Evolutionary conservation across 371 early-diverging fungal genomes (phyloP), one percentile per base, ranked within the genome.

Genomic region (Syncephalastrum racemosum): DNA sequence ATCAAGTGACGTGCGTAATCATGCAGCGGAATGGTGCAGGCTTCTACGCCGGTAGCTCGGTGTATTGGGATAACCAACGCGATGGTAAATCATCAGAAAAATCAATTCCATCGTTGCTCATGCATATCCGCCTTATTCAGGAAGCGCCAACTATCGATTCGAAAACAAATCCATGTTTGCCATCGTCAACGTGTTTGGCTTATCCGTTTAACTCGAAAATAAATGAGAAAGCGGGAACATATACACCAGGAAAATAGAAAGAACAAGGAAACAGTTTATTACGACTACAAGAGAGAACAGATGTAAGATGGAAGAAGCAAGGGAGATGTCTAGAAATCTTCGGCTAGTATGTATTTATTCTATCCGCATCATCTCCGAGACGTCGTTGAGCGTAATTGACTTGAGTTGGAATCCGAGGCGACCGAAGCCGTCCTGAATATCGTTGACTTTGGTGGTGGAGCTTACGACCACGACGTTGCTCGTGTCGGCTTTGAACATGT

Each of bases 1-100:
- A 18, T 46, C 16, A 25, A 84, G 87, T 85, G 23, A 88, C 85
- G 12, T 88, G 87, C 63, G 81, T 85, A 7, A 85, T 90, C 42
- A 81, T 90, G 84, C 89, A 90, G 71, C 84, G 83, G 60, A 89
- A 80, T 53, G 87, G 91, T 18, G 87, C 87, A 44, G 91, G 91
- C 16, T 81, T 90, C 46, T 89, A 89, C 63, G 82, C 83, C 22
- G 88, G 88, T 15, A 85, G 84, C 25, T 81, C 85, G 8, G 88
- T 86, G 54, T 89, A 80, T 64, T 90, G 90, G 90, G 89, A 90
- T 56, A 82, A 79, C 54, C 23, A 16, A 3, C 50, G 47, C 39
- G 65, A 64, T 57, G 65, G 60, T 40, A 64, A 59, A 45, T 49
- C 16, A 50, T n/a, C 4, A 25, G 10, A 3, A 31, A 31, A 0